Conservation (phyloP, 2,329 filamentous ascomycete genomes). For the Hymenoscyphus infarciens region DNA sequence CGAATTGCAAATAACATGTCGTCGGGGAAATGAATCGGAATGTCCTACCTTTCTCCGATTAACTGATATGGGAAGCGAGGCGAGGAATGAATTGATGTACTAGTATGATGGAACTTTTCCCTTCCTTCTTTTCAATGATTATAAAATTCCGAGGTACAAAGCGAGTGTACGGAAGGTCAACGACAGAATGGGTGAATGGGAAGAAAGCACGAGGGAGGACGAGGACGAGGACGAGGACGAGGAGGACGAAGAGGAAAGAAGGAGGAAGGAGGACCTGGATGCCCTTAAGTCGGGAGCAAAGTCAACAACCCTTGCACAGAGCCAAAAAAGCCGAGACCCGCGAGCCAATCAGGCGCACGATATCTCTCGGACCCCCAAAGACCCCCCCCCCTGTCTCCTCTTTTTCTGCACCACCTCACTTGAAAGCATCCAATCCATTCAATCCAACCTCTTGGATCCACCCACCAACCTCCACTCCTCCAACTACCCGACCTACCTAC, state of each 20-base stretch:
- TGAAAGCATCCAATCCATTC: no score
- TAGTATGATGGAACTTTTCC: slow-evolving; percentile 8
- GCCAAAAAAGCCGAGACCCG: neutral
- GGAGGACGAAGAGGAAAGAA: slow-evolving; percentile 5
- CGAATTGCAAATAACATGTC: neutral
- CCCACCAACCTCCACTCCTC: slow-evolving; percentile 1
- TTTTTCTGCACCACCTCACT: neutral
- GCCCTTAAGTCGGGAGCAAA: slow-evolving; percentile 7
- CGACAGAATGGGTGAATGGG: slow-evolving; percentile 7
- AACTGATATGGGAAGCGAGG: slow-evolving; percentile 3
- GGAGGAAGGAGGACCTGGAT: neutral
- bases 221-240: slow-evolving; percentile 4
- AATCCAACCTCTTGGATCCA: neutral
- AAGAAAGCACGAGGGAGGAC: neutral
- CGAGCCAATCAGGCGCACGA: neutral
- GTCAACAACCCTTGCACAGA: slow-evolving; percentile 6
- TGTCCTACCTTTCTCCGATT: neutral
- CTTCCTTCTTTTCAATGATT: neutral
- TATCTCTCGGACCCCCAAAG: neutral
- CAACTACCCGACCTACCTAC: neutral
- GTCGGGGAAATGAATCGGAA: slow-evolving; percentile 2
- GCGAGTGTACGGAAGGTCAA: slow-evolving; percentile 7
- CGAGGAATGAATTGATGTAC: slow-evolving; percentile 2
- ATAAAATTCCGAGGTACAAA: slow-evolving; percentile 4
- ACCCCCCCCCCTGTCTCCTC: neutral